Base-by-base conservation (phyloP, 192 early-diverging fungal species). In the Coemansia sp. region DNA sequence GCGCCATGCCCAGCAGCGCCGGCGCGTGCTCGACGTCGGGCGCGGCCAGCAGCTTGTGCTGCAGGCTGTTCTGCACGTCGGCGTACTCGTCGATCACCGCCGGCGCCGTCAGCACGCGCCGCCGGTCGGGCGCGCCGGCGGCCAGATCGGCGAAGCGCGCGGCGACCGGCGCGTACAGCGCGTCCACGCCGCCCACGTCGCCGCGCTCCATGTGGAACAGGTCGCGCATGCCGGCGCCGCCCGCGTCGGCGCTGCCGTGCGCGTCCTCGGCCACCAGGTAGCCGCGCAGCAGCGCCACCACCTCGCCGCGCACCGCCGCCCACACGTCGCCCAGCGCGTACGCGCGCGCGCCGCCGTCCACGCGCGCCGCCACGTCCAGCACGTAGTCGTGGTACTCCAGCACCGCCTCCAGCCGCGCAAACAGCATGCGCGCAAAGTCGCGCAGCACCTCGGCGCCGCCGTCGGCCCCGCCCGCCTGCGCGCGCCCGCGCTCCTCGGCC, bases 391-490 rank as follows among this genome's bases (percentile, higher is more conserved):
- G 87, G 40, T 87, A 87, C 59, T 87, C 85, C 1, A 87, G 50
- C 5, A 91, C 85, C 3, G 86, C 80, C 50, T 87, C 86, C 10
- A 91, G 50, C 46, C 88, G 86, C 1, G 86, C 88, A 72, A 84
- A 91, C 42, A 89, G 53, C 0, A 87, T 88, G 70, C 87, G 84
- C 9, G 87, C 72, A 62, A 89, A 75, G 54, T 91, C 89, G 51
- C 79, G 82, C 48, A 91, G 48, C 29, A 88, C 80, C 60, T 91
- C 89, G 26, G 83, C 82, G 44, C 85, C 78, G 1, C 69, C 29
- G 30, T 28, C 48, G 17, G 69, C 59, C 32, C 62, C 63, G 44
- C 29, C 40, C 2, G 78, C 53, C 19, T 71, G 75, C 30, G 66
- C 72, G 22, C 55, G 49, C 53, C 84, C 83, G 68, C 88, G 83